Evolutionary conservation across 768 basidiomycete genomes (phyloP), one percentile per base, ranked within the genome.

Genomic region (Boletus rubescentipes): DNA sequence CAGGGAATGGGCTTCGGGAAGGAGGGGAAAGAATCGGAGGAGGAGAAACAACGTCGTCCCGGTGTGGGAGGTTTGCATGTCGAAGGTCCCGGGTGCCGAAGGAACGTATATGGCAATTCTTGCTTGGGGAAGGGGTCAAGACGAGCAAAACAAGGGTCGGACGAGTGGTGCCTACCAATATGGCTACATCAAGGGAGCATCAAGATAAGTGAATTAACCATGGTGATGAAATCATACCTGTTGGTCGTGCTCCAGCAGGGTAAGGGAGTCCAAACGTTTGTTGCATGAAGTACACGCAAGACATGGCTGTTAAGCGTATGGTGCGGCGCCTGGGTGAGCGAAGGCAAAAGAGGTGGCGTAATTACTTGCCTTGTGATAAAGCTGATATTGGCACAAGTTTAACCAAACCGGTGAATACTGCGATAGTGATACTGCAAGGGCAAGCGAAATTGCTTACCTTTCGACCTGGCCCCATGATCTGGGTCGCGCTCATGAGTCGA

Each of bases 401-500:
- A n/a, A 49, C 21, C 42, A 10, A 36, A 18, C 12, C 12, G 16
- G 39, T 55, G 49, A 57, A 40, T 30, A 52, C 36, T 8, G 26
- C 15, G 34, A 57, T 15, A 14, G 45, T 35, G 41, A 57, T 43
- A 46, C 26, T 43, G 49, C 34, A 36, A 31, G 23, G 32, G 23
- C 31, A 41, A 43, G 34, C 39, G 47, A 51, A 54, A 53, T 53
- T 29, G 59, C 81, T 63, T 65, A 91, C 93, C 83, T 88, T 93
- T 67, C 93, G 82, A 21, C 89, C 93, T 49, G 93, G 93, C 18
- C 93, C 93, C 77, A 94, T 84, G 30, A 82, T 82, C 89, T 91
- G 61, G 53, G 48, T 57, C 55, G 62, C 43, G 38, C 14, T 30
- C 9, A 56, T 57, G 36, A 54, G 45, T 48, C 21, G 16, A 49